Percentiles rank a stretch among this genome's conserved stretches.
Conservation (phyloP, 164 flowering plant genomes). For the Berberis thunbergii region DNA sequence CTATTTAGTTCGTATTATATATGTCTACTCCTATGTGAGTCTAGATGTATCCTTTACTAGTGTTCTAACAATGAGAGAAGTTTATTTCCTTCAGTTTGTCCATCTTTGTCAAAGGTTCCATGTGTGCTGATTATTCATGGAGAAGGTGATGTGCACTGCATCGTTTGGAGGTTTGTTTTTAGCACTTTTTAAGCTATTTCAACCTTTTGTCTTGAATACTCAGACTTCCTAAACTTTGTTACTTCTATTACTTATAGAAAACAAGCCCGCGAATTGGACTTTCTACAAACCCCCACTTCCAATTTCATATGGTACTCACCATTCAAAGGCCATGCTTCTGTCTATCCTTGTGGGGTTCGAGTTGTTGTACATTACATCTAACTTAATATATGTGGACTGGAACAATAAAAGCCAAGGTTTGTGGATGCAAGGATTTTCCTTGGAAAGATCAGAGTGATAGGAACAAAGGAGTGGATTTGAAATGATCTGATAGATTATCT, state of each 20-base stretch:
- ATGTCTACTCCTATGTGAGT: neutral
- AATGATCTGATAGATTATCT: constrained; percentile 86
- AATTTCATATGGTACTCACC: constrained; percentile 96
- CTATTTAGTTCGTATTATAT: neutral
- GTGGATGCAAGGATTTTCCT: constrained; percentile 99
- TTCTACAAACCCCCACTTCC: constrained; percentile 92
- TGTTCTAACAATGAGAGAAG: neutral
- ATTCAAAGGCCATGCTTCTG: constrained; percentile 96
- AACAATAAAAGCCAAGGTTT: constrained; percentile 98
- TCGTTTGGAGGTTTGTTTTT: constrained; percentile 55
- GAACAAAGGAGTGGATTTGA: constrained; percentile 56
- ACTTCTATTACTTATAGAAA: constrained; percentile 40
- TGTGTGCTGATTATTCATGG: constrained; percentile 88
- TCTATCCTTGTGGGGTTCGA: constrained; percentile 84
- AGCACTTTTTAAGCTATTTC: neutral
- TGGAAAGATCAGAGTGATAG: constrained; percentile 61
- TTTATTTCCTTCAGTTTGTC: constrained; percentile 71
- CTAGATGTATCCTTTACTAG: neutral
- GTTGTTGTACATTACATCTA: constrained; percentile 86
- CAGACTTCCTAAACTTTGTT: constrained; percentile 1
- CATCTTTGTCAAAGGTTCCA: constrained; percentile 52
- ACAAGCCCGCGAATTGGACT: constrained; percentile 74
- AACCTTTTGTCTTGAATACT: constrained; percentile 1
- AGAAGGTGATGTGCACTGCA: constrained; percentile 67
- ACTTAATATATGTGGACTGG: constrained; percentile 93